Conservation (phyloP, 192 early-diverging fungal species). For the Entomortierella chlamydospora region DNA sequence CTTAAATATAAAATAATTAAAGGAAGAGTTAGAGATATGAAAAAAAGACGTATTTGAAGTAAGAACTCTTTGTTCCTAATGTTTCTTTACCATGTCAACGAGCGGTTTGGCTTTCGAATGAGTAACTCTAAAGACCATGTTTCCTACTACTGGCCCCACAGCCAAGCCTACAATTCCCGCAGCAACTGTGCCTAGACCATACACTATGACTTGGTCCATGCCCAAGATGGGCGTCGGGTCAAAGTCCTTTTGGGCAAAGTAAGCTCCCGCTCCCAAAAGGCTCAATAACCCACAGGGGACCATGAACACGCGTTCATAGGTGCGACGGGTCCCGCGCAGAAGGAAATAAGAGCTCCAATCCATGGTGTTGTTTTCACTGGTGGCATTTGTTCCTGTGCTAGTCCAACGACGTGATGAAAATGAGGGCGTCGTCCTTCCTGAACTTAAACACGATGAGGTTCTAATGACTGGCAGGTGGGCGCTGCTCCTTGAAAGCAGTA, state of each 20-base stretch:
- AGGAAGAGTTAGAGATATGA: background rate
- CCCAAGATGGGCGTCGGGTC: slow-evolving; percentile 77
- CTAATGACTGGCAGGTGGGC: background rate
- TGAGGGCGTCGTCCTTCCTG: slow-evolving; percentile 1
- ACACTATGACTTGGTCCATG: slow-evolving; percentile 71
- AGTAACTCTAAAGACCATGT: slow-evolving; percentile 64
- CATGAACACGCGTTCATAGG: slow-evolving; percentile 69
- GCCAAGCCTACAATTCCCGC: slow-evolving; percentile 73
- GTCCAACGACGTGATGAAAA: background rate
- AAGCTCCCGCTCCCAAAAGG: slow-evolving; percentile 54
- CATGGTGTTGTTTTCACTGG: slow-evolving; percentile 9
- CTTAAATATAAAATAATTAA: background rate
- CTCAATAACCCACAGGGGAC: slow-evolving; percentile 61
- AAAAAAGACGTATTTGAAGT: too few relatives aligned
- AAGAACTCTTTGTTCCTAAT: too few relatives aligned
- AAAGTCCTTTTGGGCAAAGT: slow-evolving; percentile 69
- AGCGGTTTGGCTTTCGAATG: slow-evolving; percentile 59
- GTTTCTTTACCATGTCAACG: slow-evolving; percentile 57
- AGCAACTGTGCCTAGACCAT: slow-evolving; percentile 62
- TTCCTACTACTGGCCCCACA: slow-evolving; percentile 73
- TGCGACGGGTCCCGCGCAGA: slow-evolving; percentile 69
- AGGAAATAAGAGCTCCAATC: slow-evolving; percentile 75
- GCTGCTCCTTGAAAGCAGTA: too few relatives aligned
- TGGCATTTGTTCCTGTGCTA: too few relatives aligned
- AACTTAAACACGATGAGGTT: slow-evolving; percentile 7